Percentiles rank a stretch among this genome's conserved stretches.
Evolutionary conservation across 2,329 filamentous ascomycete genomes (phyloP).

Genomic region (Lachnellula hyalina): DNA sequence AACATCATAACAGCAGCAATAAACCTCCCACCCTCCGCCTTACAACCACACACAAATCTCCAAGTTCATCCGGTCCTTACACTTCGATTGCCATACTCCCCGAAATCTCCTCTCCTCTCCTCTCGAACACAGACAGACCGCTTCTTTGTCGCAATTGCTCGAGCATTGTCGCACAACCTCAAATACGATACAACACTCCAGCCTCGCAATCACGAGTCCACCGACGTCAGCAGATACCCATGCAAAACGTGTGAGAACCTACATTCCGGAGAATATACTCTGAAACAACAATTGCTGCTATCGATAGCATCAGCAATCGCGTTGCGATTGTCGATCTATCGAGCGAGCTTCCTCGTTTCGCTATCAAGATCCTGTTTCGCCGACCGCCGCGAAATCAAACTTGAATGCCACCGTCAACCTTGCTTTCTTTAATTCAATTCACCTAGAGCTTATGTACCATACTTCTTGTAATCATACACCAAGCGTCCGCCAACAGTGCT

Average conservation of each 20-base stretch:
- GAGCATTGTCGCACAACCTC: background rate
- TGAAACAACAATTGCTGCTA: background rate
- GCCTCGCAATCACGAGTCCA: background rate
- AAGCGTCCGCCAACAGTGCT: slow-evolving; percentile 6
- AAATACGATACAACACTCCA: background rate
- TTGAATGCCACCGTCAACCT: slow-evolving; percentile 1
- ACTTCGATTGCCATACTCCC: background rate
- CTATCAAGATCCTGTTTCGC: background rate
- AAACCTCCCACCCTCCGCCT: background rate
- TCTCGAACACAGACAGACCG: slow-evolving; percentile 1
- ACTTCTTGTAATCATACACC: slow-evolving; percentile 11
- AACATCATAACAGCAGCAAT: background rate
- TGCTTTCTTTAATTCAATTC: slow-evolving; percentile 5
- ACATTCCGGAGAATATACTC: slow-evolving; percentile 4
- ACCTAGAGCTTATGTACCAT: slow-evolving; percentile 9
- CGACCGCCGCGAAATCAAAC: background rate
- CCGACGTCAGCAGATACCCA: slow-evolving; percentile 3
- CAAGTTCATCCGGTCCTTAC: background rate
- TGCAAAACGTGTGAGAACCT: slow-evolving; percentile 9
- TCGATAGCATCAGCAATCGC: background rate
- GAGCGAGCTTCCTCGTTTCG: background rate
- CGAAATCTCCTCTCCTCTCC: background rate
- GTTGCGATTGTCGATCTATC: background rate
- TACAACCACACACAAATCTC: background rate
- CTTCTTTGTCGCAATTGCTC: slow-evolving; percentile 2